A percentile compares a stretch with the other conserved stretches of the same genome.
Evolutionary conservation across 2,329 filamentous ascomycete genomes (phyloP).

Genomic region (Coniochaeta sp.): DNA sequence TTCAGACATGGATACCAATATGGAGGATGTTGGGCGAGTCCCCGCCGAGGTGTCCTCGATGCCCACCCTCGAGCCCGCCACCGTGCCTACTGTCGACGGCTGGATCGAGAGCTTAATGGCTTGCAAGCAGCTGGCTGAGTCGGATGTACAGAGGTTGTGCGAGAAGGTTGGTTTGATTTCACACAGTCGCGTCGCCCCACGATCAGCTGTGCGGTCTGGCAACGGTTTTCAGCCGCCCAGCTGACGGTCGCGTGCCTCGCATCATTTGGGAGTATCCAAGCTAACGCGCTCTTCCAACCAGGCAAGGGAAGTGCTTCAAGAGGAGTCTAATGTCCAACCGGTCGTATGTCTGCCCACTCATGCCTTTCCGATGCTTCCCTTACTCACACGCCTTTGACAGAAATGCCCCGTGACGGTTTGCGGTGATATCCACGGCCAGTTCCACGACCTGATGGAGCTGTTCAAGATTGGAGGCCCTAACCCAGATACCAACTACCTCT

Average conservation of each 20-base stretch:
- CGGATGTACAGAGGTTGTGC: constrained; percentile 92
- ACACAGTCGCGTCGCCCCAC: background rate
- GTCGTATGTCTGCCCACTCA: constrained; percentile 61
- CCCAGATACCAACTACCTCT: constrained; percentile 97
- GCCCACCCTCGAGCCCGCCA: constrained; percentile 66
- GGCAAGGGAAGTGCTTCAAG: constrained; percentile 93
- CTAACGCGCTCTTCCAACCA: constrained; percentile 26
- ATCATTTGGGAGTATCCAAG: background rate
- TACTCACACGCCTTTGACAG: constrained; percentile 36
- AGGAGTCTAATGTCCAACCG: constrained; percentile 97
- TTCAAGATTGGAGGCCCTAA: constrained; percentile 98
- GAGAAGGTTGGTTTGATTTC: constrained; percentile 66
- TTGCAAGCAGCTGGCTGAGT: constrained; percentile 96
- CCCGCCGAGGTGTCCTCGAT: constrained; percentile 71
- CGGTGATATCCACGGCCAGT: constrained; percentile 98
- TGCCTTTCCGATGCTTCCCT: background rate
- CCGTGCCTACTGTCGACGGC: constrained; percentile 87
- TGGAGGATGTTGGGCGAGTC: constrained; percentile 93
- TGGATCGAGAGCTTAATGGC: constrained; percentile 98
- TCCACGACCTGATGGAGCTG: constrained; percentile 98
- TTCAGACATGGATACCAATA: constrained; percentile 82
- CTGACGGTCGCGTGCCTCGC: background rate
- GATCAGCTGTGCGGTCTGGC: background rate
- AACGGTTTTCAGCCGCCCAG: background rate
- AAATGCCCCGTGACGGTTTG: constrained; percentile 99